Conservation (phyloP, 2,329 filamentous ascomycete species). For the Aureobasidium namibiae region DNA sequence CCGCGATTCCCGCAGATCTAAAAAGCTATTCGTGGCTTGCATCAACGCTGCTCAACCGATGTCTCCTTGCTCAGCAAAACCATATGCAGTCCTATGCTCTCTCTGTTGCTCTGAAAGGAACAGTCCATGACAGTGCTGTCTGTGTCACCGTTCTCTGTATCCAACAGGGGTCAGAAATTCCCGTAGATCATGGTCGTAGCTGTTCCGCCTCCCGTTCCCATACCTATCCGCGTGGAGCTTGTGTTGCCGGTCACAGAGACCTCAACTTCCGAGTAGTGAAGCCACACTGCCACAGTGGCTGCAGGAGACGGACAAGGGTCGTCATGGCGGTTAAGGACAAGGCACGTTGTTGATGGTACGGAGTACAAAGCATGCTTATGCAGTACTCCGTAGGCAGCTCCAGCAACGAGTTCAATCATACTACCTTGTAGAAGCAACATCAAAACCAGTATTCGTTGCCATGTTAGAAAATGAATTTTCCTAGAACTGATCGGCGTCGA, state of each 20-base stretch:
- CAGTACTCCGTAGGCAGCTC: background rate
- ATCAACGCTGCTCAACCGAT: constrained; percentile 1
- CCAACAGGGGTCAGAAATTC: background rate
- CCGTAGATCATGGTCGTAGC: background rate
- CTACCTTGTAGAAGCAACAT: background rate
- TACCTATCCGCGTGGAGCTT: background rate
- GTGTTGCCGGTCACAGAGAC: background rate
- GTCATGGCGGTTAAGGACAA: background rate
- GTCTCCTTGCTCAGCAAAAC: background rate
- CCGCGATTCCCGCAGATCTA: background rate
- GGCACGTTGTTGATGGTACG: background rate
- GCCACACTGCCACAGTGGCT: constrained; percentile 1
- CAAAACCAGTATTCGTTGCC: background rate
- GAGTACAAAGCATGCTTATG: background rate
- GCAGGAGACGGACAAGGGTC: background rate
- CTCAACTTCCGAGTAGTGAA: background rate
- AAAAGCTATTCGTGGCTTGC: background rate
- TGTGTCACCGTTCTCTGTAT: background rate
- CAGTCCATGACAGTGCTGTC: background rate
- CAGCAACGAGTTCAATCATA: background rate
- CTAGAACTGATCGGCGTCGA: background rate
- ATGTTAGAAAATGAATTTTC: background rate
- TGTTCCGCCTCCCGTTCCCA: background rate
- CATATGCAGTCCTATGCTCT: background rate
- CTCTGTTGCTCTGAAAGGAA: background rate